A percentile compares a stretch with the other conserved stretches of the same genome.
phyloP scores from a whole-genome alignment of 169 alveolate genomes.

The Cryptosporidium ryanae region DNA sequence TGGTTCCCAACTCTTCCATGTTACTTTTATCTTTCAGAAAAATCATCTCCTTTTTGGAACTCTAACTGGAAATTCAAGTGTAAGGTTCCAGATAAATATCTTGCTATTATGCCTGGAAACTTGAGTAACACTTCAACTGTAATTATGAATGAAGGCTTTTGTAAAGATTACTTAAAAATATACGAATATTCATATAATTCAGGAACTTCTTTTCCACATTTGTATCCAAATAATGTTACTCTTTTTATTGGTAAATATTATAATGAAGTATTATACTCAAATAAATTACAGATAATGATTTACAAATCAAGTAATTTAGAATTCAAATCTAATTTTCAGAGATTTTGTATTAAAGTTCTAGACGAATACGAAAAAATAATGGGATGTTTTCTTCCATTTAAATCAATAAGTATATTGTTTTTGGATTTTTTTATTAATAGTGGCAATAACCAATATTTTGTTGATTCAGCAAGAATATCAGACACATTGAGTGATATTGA shows the following conservation, averaged over 20 bases:
- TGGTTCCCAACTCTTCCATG: constrained; percentile 74
- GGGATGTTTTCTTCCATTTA: constrained; percentile 25
- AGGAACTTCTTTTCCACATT: constrained; percentile 39
- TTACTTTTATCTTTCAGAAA: constrained; percentile 28
- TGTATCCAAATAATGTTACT: constrained; percentile 47
- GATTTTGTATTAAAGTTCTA: constrained; percentile 10
- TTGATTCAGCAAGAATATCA: constrained; percentile 8
- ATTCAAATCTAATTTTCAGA: constrained; percentile 5
- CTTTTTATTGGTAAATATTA: constrained; percentile 46
- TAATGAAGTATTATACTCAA: constrained; percentile 8
- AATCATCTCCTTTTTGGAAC: constrained; percentile 67
- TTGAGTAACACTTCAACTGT: constrained; percentile 3
- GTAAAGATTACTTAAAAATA: neutral
- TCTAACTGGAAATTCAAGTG: constrained; percentile 50
- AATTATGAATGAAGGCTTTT: no score
- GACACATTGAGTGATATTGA: constrained; percentile 15
- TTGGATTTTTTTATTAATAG: neutral
- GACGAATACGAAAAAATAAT: constrained; percentile 50
- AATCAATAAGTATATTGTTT: constrained; percentile 22
- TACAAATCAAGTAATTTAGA: neutral
- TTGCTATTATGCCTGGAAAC: constrained; percentile 63
- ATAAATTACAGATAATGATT: neutral
- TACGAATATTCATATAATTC: constrained; percentile 41
- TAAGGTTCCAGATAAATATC: constrained; percentile 40
- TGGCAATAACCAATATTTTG: neutral